These are phyloP conservation scores for Trypanosoma brucei DNA, from an alignment of 208 protist species.

Conservation along the genomic window DNA sequence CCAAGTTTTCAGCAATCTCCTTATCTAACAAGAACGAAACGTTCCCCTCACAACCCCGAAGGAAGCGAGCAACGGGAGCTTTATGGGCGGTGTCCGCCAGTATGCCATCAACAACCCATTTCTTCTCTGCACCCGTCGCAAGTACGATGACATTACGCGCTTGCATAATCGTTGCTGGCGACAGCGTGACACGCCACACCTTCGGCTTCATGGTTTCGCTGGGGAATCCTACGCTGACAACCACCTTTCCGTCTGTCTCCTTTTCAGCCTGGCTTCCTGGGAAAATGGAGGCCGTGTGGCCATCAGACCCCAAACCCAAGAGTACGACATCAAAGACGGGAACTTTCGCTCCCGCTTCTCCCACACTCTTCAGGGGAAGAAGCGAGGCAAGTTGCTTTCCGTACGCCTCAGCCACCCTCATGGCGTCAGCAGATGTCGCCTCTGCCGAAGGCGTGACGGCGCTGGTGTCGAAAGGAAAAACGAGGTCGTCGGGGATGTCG, in stretches of 20 bases:
- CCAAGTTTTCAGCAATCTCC: conserved; percentile 16
- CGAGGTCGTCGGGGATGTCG: conserved; percentile 38
- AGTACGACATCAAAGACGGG: conserved; percentile 73
- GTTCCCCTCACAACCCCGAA: conserved; percentile 56
- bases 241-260: conserved; percentile 20
- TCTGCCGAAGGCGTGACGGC: conserved; percentile 25
- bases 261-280: conserved; percentile 49
- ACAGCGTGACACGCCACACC: conserved; percentile 74
- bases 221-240: conserved; percentile 54
- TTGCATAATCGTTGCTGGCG: conserved; percentile 52
- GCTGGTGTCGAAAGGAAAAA: conserved; percentile 39
- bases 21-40: conserved; percentile 62
- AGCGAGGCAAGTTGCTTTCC: conserved; percentile 22
- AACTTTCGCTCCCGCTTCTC: conserved; percentile 13
- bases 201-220: conserved; percentile 76
- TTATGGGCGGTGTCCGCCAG: conserved; percentile 16
- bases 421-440: conserved; percentile 32
- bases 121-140: conserved; percentile 58
- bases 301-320: conserved; percentile 74
- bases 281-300: conserved; percentile 84
- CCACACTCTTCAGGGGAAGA: conserved; percentile 4
- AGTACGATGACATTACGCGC: conserved; percentile 71
- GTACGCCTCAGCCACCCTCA: conserved; percentile 33
- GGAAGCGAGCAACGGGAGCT: conserved; percentile 55
- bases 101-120: conserved; percentile 65